Percentiles rank a stretch among this genome's conserved stretches.
phyloP scores from a whole-genome alignment of 164 flowering plant species.

The Aristolochia contorta region DNA sequence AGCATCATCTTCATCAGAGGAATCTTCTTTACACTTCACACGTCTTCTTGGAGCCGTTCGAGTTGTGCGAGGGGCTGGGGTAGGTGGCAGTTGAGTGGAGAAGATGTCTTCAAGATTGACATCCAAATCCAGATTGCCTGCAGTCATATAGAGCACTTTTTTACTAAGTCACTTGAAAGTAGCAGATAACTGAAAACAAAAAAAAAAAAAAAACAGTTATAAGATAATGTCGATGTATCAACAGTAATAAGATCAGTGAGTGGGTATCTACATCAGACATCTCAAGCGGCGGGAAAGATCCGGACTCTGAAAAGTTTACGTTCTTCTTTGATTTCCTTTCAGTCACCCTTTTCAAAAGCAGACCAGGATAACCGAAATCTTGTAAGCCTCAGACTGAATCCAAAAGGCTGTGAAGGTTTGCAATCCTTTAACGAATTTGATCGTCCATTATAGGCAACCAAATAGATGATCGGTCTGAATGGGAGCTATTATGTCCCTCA shows the following conservation, averaged over 20 bases:
- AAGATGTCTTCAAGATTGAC: constrained; percentile 17
- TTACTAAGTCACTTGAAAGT: background rate
- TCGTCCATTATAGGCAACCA: no score
- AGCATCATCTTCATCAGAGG: constrained; percentile 26
- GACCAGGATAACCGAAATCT: no score
- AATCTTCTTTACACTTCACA: constrained; percentile 27
- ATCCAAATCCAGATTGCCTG: constrained; percentile 20
- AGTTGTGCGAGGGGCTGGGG: constrained; percentile 51
- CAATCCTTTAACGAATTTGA: no score
- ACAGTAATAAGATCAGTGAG: background rate
- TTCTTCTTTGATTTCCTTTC: no score
- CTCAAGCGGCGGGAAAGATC: background rate
- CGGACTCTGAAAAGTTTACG: no score
- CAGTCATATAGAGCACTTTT: background rate
- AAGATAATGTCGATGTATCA: background rate
- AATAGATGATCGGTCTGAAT: no score
- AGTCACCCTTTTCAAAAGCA: no score
- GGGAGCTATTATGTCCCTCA: no score
- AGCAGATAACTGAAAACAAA: background rate
- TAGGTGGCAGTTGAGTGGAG: constrained; percentile 26
- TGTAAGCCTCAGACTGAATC: no score
- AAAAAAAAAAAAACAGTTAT: background rate
- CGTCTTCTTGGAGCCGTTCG: constrained; percentile 44
- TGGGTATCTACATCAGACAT: background rate
- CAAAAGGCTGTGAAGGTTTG: no score